Evolutionary conservation across 192 early-diverging fungal genomes (phyloP).

Genomic region (Endogone sp.): DNA sequence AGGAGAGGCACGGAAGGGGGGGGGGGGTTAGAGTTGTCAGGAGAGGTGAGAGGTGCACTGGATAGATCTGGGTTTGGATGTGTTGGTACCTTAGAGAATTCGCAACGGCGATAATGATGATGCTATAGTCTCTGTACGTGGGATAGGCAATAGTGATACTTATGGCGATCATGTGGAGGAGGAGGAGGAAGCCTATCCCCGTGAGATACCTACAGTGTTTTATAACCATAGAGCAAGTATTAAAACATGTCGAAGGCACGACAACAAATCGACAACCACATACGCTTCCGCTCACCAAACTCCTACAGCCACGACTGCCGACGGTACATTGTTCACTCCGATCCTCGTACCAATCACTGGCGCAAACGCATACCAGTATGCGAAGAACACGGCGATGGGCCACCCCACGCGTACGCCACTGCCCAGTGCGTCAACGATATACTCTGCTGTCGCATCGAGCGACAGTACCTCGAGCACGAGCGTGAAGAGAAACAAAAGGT

Average conservation of each 20-base stretch:
- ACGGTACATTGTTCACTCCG: neutral
- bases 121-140: neutral
- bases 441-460: neutral
- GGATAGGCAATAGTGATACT: neutral
- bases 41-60: no score
- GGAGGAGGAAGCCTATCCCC: neutral
- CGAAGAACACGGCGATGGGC: neutral
- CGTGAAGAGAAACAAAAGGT: neutral
- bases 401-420: neutral
- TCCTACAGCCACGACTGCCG: neutral
- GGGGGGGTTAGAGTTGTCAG: neutral
- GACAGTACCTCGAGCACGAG: neutral
- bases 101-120: neutral
- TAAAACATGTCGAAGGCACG: neutral
- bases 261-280: no score
- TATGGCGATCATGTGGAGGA: neutral
- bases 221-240: neutral
- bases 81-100: neutral
- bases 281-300: neutral
- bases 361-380: neutral
- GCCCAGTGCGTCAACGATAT: neutral
- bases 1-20: no score
- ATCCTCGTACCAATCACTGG: neutral
- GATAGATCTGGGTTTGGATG: no score
- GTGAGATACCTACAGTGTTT: neutral